A percentile compares a stretch with the other conserved stretches of the same genome.
These are phyloP conservation scores for Apiosordaria backusii DNA, from an alignment of 495 filamentous ascomycete genomes.

Conservation along the genomic window DNA sequence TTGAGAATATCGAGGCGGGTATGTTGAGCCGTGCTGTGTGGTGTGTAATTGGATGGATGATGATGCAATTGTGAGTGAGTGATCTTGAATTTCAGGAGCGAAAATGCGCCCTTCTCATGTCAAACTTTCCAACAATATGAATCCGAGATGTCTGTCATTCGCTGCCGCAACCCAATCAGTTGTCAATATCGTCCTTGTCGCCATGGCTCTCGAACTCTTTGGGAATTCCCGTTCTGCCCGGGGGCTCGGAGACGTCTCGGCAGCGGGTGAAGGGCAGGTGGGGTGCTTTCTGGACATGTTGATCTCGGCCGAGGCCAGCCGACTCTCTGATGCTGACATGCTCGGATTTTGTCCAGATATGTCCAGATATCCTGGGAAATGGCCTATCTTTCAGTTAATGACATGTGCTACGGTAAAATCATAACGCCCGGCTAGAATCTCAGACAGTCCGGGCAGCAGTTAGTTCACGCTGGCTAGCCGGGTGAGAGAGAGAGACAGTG, in stretches of 20 bases:
- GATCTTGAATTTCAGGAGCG: not conserved
- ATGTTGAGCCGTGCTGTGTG: not conserved
- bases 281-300: conserved; percentile 3
- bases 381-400: not conserved
- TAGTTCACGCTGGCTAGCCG: not conserved
- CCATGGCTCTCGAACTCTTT: not conserved
- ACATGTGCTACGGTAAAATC: not conserved
- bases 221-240: not conserved
- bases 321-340: conserved; percentile 3
- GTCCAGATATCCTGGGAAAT: not conserved
- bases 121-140: not conserved
- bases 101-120: not conserved
- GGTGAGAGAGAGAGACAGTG: not conserved
- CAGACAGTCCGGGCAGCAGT: not conserved
- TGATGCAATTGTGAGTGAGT: not conserved
- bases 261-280: conserved; percentile 10
- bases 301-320: conserved; percentile 16
- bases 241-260: conserved; percentile 14
- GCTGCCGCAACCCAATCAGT: not conserved
- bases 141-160: too few species aligned
- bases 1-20: not conserved
- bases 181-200: not conserved
- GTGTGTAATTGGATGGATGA: not conserved
- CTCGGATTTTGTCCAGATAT: not conserved
- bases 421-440: not conserved